Percentiles rank a stretch among this genome's conserved stretches.
These are phyloP conservation scores for Colletotrichum somersetense DNA, from an alignment of 2,329 filamentous ascomycete genomes.

Conservation along the genomic window DNA sequence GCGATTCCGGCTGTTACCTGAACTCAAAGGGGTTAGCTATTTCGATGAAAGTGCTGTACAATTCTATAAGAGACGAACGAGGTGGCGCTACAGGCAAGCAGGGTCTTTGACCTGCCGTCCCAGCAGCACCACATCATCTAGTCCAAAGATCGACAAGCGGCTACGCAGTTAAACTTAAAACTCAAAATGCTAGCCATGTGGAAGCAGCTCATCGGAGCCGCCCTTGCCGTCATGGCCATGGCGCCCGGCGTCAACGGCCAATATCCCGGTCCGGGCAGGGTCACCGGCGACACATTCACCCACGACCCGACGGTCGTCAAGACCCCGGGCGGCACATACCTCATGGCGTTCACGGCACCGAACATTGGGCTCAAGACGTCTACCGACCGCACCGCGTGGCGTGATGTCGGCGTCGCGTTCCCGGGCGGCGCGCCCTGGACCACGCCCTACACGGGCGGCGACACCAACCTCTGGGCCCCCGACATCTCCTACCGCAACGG, in stretches of 20 bases:
- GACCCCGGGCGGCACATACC: slow-evolving; percentile 46
- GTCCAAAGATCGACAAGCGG: background rate
- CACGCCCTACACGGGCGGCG: slow-evolving; percentile 48
- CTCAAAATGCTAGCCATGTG: slow-evolving; percentile 42
- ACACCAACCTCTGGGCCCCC: slow-evolving; percentile 61
- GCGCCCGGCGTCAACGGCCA: slow-evolving; percentile 27
- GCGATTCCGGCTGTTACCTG: background rate
- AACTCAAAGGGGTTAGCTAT: background rate
- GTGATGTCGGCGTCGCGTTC: slow-evolving; percentile 48
- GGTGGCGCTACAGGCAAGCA: background rate
- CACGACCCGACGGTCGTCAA: slow-evolving; percentile 50
- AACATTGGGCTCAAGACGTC: slow-evolving; percentile 50
- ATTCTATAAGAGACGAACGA: background rate
- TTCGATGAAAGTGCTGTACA: background rate
- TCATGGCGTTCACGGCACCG: slow-evolving; percentile 47
- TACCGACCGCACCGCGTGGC: slow-evolving; percentile 49
- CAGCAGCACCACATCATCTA: background rate
- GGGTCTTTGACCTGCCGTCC: background rate
- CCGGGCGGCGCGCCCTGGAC: slow-evolving; percentile 51
- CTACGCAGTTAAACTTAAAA: background rate
- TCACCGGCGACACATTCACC: slow-evolving; percentile 46
- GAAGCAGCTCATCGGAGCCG: slow-evolving; percentile 44
- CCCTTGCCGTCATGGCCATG: slow-evolving; percentile 44
- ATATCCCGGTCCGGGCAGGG: slow-evolving; percentile 44
- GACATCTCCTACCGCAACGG: slow-evolving; percentile 59